Evolutionary conservation across 306 rosid species (phyloP).

Genomic region (Senna tora): DNA sequence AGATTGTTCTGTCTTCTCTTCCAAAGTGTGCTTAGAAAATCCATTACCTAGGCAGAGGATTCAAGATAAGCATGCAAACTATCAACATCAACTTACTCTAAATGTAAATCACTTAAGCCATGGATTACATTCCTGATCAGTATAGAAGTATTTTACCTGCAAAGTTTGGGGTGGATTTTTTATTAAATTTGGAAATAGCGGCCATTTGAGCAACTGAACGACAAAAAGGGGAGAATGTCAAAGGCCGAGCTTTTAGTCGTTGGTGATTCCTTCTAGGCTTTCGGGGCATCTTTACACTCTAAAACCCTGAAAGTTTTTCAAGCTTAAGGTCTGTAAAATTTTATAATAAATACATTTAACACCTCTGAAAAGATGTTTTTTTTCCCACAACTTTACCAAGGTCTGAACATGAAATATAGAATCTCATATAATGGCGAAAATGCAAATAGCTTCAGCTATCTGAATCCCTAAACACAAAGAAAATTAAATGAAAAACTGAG

Average conservation of each 20-base stretch:
- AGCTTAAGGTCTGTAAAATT: background rate
- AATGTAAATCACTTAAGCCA: slow-evolving; percentile 38
- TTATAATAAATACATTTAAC: background rate
- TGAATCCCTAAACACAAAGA: background rate
- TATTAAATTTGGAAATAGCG: slow-evolving; percentile 30
- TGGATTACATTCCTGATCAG: background rate
- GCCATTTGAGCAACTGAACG: slow-evolving; percentile 53
- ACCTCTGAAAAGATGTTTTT: background rate
- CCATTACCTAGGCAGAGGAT: slow-evolving; percentile 46
- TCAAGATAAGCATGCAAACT: slow-evolving; percentile 11
- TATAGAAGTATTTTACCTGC: slow-evolving; percentile 30
- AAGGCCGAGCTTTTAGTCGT: slow-evolving; percentile 46
- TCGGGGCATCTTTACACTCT: slow-evolving; percentile 50
- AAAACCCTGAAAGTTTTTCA: background rate
- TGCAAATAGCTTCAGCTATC: slow-evolving; percentile 10
- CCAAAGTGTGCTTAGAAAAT: slow-evolving; percentile 29
- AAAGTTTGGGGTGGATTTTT: slow-evolving; percentile 33
- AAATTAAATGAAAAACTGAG: background rate
- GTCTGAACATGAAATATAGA: background rate
- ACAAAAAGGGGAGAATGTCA: slow-evolving; percentile 69
- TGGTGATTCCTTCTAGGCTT: slow-evolving; percentile 45
- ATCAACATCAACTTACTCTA: background rate
- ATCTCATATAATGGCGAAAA: background rate
- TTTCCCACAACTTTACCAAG: background rate
- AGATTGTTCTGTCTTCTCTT: slow-evolving; percentile 37